Conservation (phyloP, 139 green algal species). For the Picochlorum sp. region DNA sequence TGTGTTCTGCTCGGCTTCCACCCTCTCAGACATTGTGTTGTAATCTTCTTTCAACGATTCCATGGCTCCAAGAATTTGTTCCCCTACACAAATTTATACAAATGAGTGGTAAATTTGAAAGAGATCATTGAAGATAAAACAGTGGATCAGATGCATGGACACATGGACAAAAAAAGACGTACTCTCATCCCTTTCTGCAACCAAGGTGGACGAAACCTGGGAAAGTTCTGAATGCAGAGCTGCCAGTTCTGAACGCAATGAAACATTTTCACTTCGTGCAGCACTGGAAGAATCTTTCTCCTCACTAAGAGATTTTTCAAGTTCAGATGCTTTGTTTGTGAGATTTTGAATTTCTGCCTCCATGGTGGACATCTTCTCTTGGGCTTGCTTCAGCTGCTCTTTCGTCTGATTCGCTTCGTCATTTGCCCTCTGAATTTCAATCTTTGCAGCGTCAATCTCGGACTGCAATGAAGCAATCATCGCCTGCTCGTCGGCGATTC, state of each 20-base stretch:
- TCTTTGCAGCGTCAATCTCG: slow-evolving; percentile 15
- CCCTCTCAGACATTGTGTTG: slow-evolving; percentile 13
- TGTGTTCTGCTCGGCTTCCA: slow-evolving; percentile 33
- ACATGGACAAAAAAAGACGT: slow-evolving; percentile 1
- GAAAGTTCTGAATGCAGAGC: slow-evolving; percentile 25
- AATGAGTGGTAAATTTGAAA: background rate
- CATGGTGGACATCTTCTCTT: slow-evolving; percentile 9
- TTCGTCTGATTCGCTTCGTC: background rate
- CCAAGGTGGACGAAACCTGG: slow-evolving; percentile 13
- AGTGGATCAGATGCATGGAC: background rate
- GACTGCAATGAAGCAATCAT: slow-evolving; percentile 14
- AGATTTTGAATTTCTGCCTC: slow-evolving; percentile 9
- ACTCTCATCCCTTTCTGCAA: slow-evolving; percentile 21
- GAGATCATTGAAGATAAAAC: background rate
- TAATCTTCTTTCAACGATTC: slow-evolving; percentile 28
- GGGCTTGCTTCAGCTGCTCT: background rate
- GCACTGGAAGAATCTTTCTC: slow-evolving; percentile 14
- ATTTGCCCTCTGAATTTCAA: background rate
- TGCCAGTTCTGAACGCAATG: slow-evolving; percentile 29
- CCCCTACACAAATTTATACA: slow-evolving; percentile 4
- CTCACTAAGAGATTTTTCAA: slow-evolving; percentile 16
- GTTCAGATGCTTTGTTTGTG: background rate
- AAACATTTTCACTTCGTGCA: slow-evolving; percentile 23
- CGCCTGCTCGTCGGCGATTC: slow-evolving; percentile 8
- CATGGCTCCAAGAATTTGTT: slow-evolving; percentile 26